phyloP scores from a whole-genome alignment of 116 monocot genomes.

The Zostera marina region DNA sequence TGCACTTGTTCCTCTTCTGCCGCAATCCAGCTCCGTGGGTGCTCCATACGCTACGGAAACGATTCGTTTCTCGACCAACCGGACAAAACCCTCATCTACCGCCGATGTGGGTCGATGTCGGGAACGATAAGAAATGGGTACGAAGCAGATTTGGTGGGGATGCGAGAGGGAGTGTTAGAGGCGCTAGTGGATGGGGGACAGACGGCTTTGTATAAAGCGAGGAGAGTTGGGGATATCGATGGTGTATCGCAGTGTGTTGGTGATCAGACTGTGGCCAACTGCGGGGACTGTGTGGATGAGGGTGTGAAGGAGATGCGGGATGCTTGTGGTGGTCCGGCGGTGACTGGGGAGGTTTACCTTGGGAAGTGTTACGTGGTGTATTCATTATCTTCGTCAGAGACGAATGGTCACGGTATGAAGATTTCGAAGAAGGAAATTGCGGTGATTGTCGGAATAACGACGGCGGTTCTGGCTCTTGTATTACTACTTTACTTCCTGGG shows the following conservation, averaged over 20 bases:
- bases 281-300: constrained; percentile 38
- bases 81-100: constrained; percentile 56
- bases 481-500: constrained; percentile 53
- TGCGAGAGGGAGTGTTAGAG: constrained; percentile 22
- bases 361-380: constrained; percentile 62
- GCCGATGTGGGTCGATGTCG: constrained; percentile 31
- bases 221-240: constrained; percentile 33
- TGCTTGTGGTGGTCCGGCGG: constrained; percentile 41
- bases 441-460: constrained; percentile 55
- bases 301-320: constrained; percentile 36
- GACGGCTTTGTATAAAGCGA: constrained; percentile 29
- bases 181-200: constrained; percentile 3
- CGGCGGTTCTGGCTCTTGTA: constrained; percentile 45
- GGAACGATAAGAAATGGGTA: constrained; percentile 5
- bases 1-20: constrained; percentile 51
- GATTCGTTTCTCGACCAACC: constrained; percentile 50
- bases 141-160: constrained; percentile 9
- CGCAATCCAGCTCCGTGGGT: constrained; percentile 60
- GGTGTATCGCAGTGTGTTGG: constrained; percentile 78
- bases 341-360: constrained; percentile 59
- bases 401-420: background rate
- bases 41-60: constrained; percentile 60
- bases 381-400: constrained; percentile 1
- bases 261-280: constrained; percentile 35
- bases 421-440: constrained; percentile 40